Conservation (phyloP, 208 protist genomes). For the Tritrichomonas foetus region DNA sequence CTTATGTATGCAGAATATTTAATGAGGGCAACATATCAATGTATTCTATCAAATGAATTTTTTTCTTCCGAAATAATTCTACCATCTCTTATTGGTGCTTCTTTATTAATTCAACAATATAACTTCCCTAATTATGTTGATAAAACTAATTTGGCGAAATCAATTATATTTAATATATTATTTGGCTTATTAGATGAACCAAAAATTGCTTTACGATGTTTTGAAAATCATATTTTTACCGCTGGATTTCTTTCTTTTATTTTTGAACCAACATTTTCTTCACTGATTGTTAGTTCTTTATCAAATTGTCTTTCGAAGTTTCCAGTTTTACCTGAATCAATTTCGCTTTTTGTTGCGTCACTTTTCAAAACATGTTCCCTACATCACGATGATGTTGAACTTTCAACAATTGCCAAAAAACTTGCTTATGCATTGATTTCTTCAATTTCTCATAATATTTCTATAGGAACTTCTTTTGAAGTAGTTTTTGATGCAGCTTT, state of each 20-base stretch:
- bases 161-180: not conserved
- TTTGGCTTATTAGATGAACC: not conserved
- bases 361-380: not conserved
- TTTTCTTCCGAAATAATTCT: not conserved
- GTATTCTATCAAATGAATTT: not conserved
- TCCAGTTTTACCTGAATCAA: not conserved
- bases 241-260: not conserved
- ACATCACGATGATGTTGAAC: not conserved
- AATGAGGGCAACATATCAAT: not conserved
- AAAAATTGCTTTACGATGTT: not conserved
- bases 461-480: not conserved
- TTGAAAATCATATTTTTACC: not conserved
- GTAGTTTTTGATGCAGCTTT: not conserved
- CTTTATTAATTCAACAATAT: not conserved
- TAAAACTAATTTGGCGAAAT: not conserved
- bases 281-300: not conserved
- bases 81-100: not conserved
- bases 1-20: not conserved
- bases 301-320: not conserved
- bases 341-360: not conserved
- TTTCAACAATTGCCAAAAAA: not conserved
- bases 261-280: not conserved
- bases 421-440: not conserved
- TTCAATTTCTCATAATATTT: not conserved
- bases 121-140: not conserved